phyloP scores from a whole-genome alignment of 306 rosid species.

The Inga leiocalycina region DNA sequence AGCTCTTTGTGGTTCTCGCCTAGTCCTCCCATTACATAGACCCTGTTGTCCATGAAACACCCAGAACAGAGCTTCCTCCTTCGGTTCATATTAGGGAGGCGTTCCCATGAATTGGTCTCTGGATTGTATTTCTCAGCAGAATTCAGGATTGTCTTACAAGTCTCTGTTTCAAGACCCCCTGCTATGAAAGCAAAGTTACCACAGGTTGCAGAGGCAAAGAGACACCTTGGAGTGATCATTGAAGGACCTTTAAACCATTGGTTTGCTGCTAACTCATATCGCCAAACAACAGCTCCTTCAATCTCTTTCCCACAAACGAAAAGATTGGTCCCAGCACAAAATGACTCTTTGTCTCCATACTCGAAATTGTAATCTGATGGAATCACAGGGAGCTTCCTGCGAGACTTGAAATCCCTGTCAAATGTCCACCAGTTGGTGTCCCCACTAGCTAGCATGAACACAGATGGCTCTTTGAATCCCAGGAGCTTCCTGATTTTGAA shows the following conservation, averaged over 20 bases:
- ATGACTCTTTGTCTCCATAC: slow-evolving; percentile 69
- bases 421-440: slow-evolving; percentile 77
- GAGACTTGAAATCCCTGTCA: slow-evolving; percentile 54
- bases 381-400: slow-evolving; percentile 59
- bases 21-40: slow-evolving; percentile 79
- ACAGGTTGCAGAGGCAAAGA: slow-evolving; percentile 80
- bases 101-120: slow-evolving; percentile 53
- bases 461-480: slow-evolving; percentile 68
- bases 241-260: slow-evolving; percentile 73
- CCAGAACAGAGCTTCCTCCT: slow-evolving; percentile 69
- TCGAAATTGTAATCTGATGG: slow-evolving; percentile 59
- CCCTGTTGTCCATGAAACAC: slow-evolving; percentile 73
- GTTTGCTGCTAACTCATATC: slow-evolving; percentile 50
- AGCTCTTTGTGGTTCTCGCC: slow-evolving; percentile 50
- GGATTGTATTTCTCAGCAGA: slow-evolving; percentile 73
- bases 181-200: slow-evolving; percentile 69
- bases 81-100: slow-evolving; percentile 64
- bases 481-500: slow-evolving; percentile 59
- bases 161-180: slow-evolving; percentile 61
- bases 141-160: slow-evolving; percentile 40
- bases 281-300: slow-evolving; percentile 66
- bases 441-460: slow-evolving; percentile 71
- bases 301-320: slow-evolving; percentile 70
- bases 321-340: slow-evolving; percentile 77
- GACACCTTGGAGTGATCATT: slow-evolving; percentile 70